Base-by-base conservation (phyloP, 2,329 filamentous ascomycete species). In the Pyricularia sp. region DNA sequence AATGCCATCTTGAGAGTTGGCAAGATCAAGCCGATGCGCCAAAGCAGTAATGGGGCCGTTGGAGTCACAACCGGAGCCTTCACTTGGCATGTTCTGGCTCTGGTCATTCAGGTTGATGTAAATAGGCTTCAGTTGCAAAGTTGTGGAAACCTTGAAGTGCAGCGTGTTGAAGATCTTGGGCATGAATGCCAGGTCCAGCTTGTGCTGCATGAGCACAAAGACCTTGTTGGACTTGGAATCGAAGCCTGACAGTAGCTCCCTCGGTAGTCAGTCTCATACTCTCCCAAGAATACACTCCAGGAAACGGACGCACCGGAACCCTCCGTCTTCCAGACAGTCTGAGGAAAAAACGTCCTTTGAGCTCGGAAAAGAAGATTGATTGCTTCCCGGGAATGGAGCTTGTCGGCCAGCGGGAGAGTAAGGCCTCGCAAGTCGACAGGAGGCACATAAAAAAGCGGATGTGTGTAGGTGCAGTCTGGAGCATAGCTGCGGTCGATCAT, bases 401-500 rank as follows among this genome's bases (percentile, higher is more conserved):
- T 61, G 58, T 26, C 4, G n/a, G n/a, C 9, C 23, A 61, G 58
- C 58, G 58, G 25, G 3, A 61, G 23, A 23, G n/a, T 17, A 2
- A 26, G 9, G 58, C n/a, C n/a, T 3, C 58, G 23, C n/a, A 23
- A 61, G 58, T 61, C 58, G 58, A 26, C n/a, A 26, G 10, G n/a
- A 25, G 58, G 58, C 23, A 61, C 23, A 12, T 61, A 17, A 9
- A 61, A 61, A 26, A 61, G 58, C 23, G 58, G 58, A n/a, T 61
- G 58, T 23, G n/a, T 61, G 23, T 61, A 61, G 58, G 58, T 26
- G 58, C 58, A 61, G 58, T 61, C 58, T 26, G n/a, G 58, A 9
- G 58, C 58, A n/a, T 61, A 61, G 58, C 58, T 61, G 58, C 58
- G 58, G 58, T 61, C 58, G 58, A 61, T 61, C 58, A 61, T 61